Evolutionary conservation across 805 yeast species (phyloP).

Genomic region (Candida morakotiae): DNA sequence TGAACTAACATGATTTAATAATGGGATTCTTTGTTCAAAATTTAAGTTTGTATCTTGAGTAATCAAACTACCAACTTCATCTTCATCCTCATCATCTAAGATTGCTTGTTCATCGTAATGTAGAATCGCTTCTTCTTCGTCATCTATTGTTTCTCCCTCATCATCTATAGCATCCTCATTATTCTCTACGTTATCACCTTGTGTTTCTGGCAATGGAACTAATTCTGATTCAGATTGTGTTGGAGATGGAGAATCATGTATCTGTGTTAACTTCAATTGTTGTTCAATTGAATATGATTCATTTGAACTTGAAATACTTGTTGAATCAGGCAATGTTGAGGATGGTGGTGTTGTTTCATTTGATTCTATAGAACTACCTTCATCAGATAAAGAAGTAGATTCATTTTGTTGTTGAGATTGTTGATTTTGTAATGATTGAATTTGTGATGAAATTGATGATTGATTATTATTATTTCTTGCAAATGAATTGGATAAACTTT

Average conservation of each 20-base stretch:
- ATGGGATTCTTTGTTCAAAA: constrained; percentile 15
- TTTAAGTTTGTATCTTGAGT: constrained; percentile 9
- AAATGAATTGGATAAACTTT: constrained; percentile 6
- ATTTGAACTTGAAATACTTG: constrained; percentile 3
- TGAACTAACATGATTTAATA: constrained; percentile 12
- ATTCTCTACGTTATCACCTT: constrained; percentile 4
- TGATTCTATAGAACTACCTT: constrained; percentile 1
- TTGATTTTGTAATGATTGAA: no score
- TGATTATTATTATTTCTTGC: not conserved
- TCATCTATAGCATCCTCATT: constrained; percentile 1
- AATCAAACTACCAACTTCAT: constrained; percentile 13
- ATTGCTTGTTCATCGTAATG: not conserved
- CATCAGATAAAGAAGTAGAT: constrained; percentile 4
- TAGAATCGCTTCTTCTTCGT: not conserved
- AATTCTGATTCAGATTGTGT: no score
- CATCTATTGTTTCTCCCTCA: not conserved
- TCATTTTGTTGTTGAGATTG: not conserved
- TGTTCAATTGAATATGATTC: constrained; percentile 1
- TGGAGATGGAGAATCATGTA: not conserved
- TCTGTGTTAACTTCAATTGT: not conserved
- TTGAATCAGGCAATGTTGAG: constrained; percentile 1
- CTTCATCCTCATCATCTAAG: constrained; percentile 7
- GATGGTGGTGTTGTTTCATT: not conserved
- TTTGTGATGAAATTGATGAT: not conserved
- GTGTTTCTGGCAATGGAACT: not conserved